phyloP scores from a whole-genome alignment of 305 asterid species.

The Fraxinus floribunda region DNA sequence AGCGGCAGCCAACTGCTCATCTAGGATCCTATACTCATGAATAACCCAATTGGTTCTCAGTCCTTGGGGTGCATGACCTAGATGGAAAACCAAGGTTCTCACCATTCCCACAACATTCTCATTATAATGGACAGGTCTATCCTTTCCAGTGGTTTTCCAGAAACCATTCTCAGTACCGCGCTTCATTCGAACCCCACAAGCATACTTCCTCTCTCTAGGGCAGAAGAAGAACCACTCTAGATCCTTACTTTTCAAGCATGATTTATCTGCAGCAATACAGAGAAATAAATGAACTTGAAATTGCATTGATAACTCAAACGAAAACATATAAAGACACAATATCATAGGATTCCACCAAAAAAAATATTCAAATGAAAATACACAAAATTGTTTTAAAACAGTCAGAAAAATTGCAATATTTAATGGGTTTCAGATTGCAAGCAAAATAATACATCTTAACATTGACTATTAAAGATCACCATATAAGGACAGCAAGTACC shows the following conservation, averaged over 20 bases:
- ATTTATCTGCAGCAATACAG: constrained; percentile 50
- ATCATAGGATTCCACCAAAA: background rate
- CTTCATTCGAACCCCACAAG: constrained; percentile 70
- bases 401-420: background rate
- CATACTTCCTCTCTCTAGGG: constrained; percentile 77
- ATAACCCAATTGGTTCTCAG: constrained; percentile 84
- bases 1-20: constrained; percentile 44
- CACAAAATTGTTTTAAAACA: background rate
- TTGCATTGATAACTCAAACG: background rate
- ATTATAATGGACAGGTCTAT: constrained; percentile 39
- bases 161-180: constrained; percentile 81
- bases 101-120: constrained; percentile 54
- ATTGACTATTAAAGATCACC: background rate
- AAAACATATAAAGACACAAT: background rate
- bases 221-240: constrained; percentile 91
- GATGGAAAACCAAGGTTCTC: constrained; percentile 76
- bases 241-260: constrained; percentile 68
- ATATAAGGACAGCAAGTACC: background rate
- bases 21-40: constrained; percentile 62
- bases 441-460: background rate
- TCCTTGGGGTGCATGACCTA: constrained; percentile 72
- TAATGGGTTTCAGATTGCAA: background rate
- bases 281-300: background rate
- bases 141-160: constrained; percentile 92
- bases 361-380: background rate